phyloP scores from a whole-genome alignment of 2,329 filamentous ascomycete species.

The Aspergillus awamori region DNA sequence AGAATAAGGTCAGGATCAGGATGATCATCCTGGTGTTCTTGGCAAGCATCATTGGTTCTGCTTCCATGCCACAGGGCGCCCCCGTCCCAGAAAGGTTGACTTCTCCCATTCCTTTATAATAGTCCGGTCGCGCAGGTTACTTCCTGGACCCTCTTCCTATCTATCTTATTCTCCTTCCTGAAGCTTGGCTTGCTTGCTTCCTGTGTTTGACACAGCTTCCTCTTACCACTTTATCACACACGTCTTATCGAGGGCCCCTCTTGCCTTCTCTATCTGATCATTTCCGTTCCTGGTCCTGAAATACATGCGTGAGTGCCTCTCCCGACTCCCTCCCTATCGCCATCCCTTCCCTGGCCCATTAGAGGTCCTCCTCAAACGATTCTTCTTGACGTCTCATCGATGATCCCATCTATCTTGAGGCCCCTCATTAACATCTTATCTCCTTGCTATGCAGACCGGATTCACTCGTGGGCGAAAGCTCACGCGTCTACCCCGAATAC shows the following conservation, averaged over 20 bases:
- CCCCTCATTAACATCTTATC: background rate
- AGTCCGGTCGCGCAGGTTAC: constrained; percentile 7
- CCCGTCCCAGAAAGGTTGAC: background rate
- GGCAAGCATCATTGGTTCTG: constrained; percentile 18
- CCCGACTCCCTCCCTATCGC: background rate
- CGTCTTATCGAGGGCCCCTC: background rate
- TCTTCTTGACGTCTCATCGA: too few species aligned
- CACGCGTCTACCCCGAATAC: constrained; percentile 34
- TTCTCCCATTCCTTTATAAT: constrained; percentile 11
- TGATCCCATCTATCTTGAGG: background rate
- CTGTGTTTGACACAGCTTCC: constrained; percentile 8
- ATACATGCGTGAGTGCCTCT: constrained; percentile 40
- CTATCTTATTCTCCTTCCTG: constrained; percentile 10
- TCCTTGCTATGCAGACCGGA: constrained; percentile 32
- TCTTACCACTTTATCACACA: constrained; percentile 7
- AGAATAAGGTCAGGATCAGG: constrained; percentile 2
- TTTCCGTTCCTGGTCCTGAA: constrained; percentile 28
- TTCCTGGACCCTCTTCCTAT: background rate
- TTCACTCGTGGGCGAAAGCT: constrained; percentile 47
- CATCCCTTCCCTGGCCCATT: constrained; percentile 5
- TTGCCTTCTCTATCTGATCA: constrained; percentile 9
- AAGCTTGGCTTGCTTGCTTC: constrained; percentile 21
- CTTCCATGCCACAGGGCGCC: constrained; percentile 12
- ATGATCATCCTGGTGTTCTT: constrained; percentile 18
- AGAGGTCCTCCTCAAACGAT: background rate